Base-by-base conservation (phyloP, 2,329 filamentous ascomycete genomes). In the Nothopassalora personata region DNA sequence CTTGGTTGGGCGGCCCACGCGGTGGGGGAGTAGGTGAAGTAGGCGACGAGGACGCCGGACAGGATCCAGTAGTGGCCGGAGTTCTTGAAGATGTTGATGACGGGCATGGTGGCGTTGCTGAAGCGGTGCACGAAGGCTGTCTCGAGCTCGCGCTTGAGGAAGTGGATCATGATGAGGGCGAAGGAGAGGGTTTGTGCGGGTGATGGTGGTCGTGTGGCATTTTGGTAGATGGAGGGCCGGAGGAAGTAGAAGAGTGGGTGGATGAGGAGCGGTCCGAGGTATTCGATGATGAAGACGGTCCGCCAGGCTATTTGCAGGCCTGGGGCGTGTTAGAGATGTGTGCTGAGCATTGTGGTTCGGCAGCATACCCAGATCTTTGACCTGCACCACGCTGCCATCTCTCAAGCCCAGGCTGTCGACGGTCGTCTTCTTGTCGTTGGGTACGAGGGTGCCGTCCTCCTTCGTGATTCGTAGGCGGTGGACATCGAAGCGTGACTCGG, bases 41-140 rank as follows among this genome's bases (percentile, higher is more conserved):
- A 88, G 48, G 90, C 90, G 69, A 93, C 86, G 69, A 94, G 84
- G 28, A 91, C 72, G 52, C 94, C 94, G 4, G 88, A 87, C 57
- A 93, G 76, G 34, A 87, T 70, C 94, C 94, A 99, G 84, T 99
- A 99, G 80, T 97, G 93, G 66, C 83, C 84, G 66, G 87, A 91
- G 82, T 99, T 99, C 77, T 93, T 94, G 83, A 97, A 88, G 72
- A 99, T 90, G 80, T 96, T 96, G 71, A 77, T 78, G 59, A 84
- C 82, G 18, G 94, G 94, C 94, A 99, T 99, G 52, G 94, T 99
- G 70, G 89, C 90, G 62, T 88, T 86, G 58, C 91, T 93, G 81
- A 99, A 99, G 73, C 90, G 91, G 81, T 99, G 94, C 62, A 99
- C 84, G 73, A 94, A 96, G 62, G 96, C 72, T 0, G 94, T 97